Evolutionary conservation across 1,284 basidiomycete species (phyloP), one percentile per base, ranked within the genome.

Genomic region (Fistulinella staudtii): DNA sequence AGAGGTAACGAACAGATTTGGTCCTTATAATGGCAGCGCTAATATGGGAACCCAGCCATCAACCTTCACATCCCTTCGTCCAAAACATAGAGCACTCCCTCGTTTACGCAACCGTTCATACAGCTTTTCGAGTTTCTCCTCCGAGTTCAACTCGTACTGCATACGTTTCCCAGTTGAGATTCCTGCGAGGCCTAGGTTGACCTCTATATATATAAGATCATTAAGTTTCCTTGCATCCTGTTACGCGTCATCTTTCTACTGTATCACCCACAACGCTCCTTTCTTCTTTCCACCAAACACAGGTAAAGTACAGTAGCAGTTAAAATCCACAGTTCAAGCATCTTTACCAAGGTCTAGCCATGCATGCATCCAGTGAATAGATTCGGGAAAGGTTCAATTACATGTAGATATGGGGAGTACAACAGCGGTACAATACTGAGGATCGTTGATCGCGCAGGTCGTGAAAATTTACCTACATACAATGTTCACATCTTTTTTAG

Each of bases 41-140:
- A 20, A 53, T 27, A 34, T n/a, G 34, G 20, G 24, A 39, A 20
- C 45, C 33, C 39, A 15, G 79, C 80, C 36, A 82, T 82, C 56
- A 82, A 82, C 56, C 69, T 80, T 52, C 75, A 82, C 52, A 81
- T 82, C 44, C 79, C 80, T 43, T 65, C 72, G 43, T 74, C 76
- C 46, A 76, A 77, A 64, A 53, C 66, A 53, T 72, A 68, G 62
- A 58, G 46, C 44, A 43, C 21, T 34, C 47, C 46, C 24, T 50
- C 43, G 36, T 45, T 48, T 41, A 46, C 10, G 22, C 42, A 33
- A 23, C 13, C 34, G 8, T 23, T 35, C 14, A 35, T 23, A 13
- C 34, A 14, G 13, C 34, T 24, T 36, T 38, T 47, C 30, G 41
- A 41, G 33, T 46, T 36, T 30, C n/a, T n/a, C n/a, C n/a, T n/a